Conservation (phyloP, 306 rosid genomes). For the Cyamopsis tetragonoloba region DNA sequence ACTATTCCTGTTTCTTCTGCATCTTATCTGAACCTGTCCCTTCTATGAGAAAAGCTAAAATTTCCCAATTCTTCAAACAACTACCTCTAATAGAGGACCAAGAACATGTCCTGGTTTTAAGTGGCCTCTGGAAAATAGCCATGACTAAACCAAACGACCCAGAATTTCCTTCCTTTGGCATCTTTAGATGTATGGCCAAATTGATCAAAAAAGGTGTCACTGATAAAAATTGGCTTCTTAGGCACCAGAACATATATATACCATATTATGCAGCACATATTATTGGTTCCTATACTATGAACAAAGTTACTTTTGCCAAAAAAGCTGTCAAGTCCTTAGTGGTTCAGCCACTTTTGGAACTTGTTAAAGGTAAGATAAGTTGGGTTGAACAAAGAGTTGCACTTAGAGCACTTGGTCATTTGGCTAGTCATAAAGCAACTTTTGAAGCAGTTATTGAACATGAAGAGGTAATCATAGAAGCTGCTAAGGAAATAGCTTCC, state of each 20-base stretch:
- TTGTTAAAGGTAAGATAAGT: conserved; percentile 55
- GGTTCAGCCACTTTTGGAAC: conserved; percentile 47
- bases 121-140: conserved; percentile 68
- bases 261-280: conserved; percentile 84
- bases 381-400: conserved; percentile 84
- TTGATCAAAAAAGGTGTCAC: conserved; percentile 52
- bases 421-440: conserved; percentile 47
- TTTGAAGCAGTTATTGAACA: conserved; percentile 38
- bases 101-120: conserved; percentile 46
- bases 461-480: conserved; percentile 42
- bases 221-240: conserved; percentile 48
- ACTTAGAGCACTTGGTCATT: conserved; percentile 59
- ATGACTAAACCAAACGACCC: conserved; percentile 55
- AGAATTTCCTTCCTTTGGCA: conserved; percentile 65
- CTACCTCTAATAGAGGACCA: conserved; percentile 50
- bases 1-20: conserved; percentile 63
- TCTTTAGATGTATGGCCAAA: conserved; percentile 63
- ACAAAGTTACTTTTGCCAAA: conserved; percentile 41
- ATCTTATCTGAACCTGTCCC: conserved; percentile 49
- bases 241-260: conserved; percentile 56
- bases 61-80: conserved; percentile 40
- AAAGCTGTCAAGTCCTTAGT: conserved; percentile 51
- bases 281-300: conserved; percentile 74
- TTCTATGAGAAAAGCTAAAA: conserved; percentile 34
- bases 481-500: conserved; percentile 39